A percentile compares a stretch with the other conserved stretches of the same genome.
Evolutionary conservation across 208 protist species (phyloP).

Genomic region (Vickermania spadyakhi): DNA sequence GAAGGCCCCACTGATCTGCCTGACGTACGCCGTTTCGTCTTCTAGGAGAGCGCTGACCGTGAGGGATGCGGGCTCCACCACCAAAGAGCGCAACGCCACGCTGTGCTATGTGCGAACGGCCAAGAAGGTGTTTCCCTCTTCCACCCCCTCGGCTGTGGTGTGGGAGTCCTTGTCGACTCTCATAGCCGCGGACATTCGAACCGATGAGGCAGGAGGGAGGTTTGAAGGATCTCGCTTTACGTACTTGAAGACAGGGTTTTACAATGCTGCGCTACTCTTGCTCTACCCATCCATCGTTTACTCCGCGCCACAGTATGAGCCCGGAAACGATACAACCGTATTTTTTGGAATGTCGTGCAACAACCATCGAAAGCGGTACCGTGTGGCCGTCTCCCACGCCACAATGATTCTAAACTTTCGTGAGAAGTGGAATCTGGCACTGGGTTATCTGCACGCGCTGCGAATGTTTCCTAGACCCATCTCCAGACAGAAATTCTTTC

Average conservation of each 20-base stretch:
- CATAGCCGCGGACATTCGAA: conserved; percentile 55
- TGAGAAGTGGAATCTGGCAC: conserved; percentile 44
- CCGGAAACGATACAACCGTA: conserved; percentile 36
- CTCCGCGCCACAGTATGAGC: conserved; percentile 42
- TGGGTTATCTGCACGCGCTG: conserved; percentile 70
- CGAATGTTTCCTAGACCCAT: conserved; percentile 50
- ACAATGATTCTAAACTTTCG: conserved; percentile 78
- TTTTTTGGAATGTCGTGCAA: conserved; percentile 84
- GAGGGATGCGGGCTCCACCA: conserved; percentile 51
- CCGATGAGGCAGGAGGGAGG: conserved; percentile 12
- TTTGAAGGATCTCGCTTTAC: conserved; percentile 53
- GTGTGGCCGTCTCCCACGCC: conserved; percentile 55
- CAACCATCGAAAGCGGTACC: conserved; percentile 79
- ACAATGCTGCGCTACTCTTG: conserved; percentile 69
- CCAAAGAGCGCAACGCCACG: conserved; percentile 45
- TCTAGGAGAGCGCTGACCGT: conserved; percentile 58
- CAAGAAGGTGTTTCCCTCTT: conserved; percentile 59
- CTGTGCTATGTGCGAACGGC: conserved; percentile 83
- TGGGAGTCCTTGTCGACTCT: conserved; percentile 60
- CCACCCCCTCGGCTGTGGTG: conserved; percentile 24
- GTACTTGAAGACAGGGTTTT: conserved; percentile 57
- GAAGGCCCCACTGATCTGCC: conserved; percentile 60
- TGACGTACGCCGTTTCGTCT: conserved; percentile 48
- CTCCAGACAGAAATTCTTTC: conserved; percentile 50
- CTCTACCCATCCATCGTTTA: conserved; percentile 81